Conservation (phyloP, 169 alveolate species). For the Plasmodium relictum region DNA sequence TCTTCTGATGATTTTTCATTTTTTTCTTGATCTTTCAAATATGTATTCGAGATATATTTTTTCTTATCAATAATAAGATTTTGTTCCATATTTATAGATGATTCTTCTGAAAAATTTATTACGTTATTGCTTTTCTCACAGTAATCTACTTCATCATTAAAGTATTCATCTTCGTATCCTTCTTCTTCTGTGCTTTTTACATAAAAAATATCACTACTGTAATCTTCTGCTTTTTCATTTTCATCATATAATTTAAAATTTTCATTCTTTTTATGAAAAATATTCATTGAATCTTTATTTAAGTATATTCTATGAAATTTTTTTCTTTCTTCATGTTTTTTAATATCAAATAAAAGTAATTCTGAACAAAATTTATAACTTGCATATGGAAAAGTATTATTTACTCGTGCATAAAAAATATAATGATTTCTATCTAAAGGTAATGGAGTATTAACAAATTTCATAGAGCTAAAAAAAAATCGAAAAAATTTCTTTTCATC, state of each 20-base stretch:
- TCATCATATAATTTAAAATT: conserved; percentile 14
- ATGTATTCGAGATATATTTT: too few relatives aligned
- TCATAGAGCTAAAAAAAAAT: conserved; percentile 38
- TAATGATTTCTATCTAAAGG: conserved; percentile 48
- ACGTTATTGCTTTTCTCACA: too few relatives aligned
- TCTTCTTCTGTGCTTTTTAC: too few relatives aligned
- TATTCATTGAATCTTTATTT: conserved; percentile 12
- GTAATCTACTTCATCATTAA: conserved; percentile 3
- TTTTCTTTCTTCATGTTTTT: conserved; percentile 14
- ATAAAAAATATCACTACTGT: conserved; percentile 37
- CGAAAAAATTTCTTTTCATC: conserved; percentile 53
- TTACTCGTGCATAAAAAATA: conserved; percentile 27
- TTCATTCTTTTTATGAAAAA: not conserved
- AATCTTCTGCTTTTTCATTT: conserved; percentile 14
- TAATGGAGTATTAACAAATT: conserved; percentile 29
- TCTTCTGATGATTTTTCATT: too few relatives aligned
- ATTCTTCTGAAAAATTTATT: too few relatives aligned
- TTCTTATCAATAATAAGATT: too few relatives aligned
- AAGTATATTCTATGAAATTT: conserved; percentile 24
- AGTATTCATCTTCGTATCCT: conserved; percentile 5
- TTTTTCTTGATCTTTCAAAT: too few relatives aligned
- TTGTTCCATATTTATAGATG: too few relatives aligned
- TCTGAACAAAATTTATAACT: conserved; percentile 32
- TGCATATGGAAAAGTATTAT: not conserved
- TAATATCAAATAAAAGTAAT: conserved; percentile 35